phyloP scores from a whole-genome alignment of 331 rosid species.

The Cydonia oblonga region DNA sequence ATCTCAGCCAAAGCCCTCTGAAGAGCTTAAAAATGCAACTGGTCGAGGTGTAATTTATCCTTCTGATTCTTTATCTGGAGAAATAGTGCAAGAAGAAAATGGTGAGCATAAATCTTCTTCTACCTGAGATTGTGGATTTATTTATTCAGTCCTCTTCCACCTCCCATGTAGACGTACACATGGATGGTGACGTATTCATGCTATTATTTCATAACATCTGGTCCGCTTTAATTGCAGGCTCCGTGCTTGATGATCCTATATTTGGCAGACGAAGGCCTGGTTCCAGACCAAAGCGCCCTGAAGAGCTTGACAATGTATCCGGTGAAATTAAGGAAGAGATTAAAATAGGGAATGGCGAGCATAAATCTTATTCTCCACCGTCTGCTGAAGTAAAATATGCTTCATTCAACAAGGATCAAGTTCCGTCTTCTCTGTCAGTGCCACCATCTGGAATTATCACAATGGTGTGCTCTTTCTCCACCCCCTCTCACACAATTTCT shows the following conservation, averaged over 20 bases:
- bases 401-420: not conserved
- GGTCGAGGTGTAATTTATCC: constrained; percentile 21
- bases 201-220: not conserved
- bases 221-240: constrained; percentile 35
- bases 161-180: not conserved
- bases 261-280: constrained; percentile 35
- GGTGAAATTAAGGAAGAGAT: constrained; percentile 24
- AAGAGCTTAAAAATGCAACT: constrained; percentile 22
- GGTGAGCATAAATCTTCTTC: constrained; percentile 21
- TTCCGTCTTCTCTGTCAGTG: constrained; percentile 5
- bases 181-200: not conserved
- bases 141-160: not conserved
- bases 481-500: not conserved
- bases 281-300: constrained; percentile 42
- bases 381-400: constrained; percentile 13
- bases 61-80: constrained; percentile 35
- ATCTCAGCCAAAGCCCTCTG: constrained; percentile 41
- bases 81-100: constrained; percentile 17
- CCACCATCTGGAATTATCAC: constrained; percentile 21
- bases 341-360: constrained; percentile 22
- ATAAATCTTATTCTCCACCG: constrained; percentile 14
- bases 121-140: not conserved
- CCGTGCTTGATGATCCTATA: constrained; percentile 29
- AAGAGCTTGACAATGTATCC: constrained; percentile 24
- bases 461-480: constrained; percentile 26